Evolutionary conservation across 176 grass and related monocot genomes (phyloP).

Genomic region (Zea mays): DNA sequence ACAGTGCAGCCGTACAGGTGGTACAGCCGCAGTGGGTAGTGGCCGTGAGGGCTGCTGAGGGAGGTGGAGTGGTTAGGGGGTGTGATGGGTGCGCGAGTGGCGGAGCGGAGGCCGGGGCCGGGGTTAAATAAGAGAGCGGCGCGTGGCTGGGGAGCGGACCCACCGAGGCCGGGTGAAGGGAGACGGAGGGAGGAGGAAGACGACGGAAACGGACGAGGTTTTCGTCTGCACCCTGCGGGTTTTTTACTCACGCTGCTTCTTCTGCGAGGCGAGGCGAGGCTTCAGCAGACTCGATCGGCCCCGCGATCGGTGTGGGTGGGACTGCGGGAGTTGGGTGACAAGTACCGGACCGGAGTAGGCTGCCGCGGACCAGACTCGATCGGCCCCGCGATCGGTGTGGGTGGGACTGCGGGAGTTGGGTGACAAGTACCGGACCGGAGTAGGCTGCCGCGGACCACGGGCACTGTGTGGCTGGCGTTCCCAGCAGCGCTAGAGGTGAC

Average conservation of each 20-base stretch:
- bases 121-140: constrained; percentile 29
- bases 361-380: constrained; percentile 6
- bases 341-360: not conserved
- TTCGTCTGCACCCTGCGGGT: constrained; percentile 24
- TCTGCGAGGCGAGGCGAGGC: not conserved
- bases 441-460: constrained; percentile 1
- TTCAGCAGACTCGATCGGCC: too few species aligned
- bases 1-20: not conserved
- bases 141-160: constrained; percentile 7
- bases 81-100: constrained; percentile 43
- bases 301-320: not conserved
- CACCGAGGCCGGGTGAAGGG: not conserved
- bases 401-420: not conserved
- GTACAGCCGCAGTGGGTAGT: not conserved
- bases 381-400: not conserved
- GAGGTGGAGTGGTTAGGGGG: constrained; percentile 15
- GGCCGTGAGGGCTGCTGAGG: constrained; percentile 31
- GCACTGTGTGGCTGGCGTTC: not conserved
- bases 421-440: not conserved
- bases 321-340: not conserved
- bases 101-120: constrained; percentile 20
- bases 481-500: not conserved
- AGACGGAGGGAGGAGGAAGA: not conserved
- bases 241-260: not conserved
- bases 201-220: constrained; percentile 26